A percentile compares a stretch with the other conserved stretches of the same genome.
Evolutionary conservation across 1,284 basidiomycete species (phyloP).

Genomic region (Tetrapyrgos nigripes): DNA sequence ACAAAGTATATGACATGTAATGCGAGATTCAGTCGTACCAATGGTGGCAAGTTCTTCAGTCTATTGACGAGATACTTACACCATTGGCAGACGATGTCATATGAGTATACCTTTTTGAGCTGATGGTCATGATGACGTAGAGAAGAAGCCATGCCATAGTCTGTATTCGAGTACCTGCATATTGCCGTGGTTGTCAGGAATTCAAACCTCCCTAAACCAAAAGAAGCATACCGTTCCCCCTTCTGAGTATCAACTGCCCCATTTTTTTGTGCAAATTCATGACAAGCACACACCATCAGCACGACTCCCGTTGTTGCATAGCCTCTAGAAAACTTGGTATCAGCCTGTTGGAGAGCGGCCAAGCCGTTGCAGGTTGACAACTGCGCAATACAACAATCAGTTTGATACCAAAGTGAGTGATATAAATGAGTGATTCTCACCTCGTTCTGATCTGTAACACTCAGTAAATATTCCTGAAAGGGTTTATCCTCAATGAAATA

Average conservation of each 20-base stretch:
- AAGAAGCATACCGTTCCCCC: constrained; percentile 15
- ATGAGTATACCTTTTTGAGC: constrained; percentile 14
- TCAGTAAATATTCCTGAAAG: constrained; percentile 9
- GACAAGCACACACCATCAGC: constrained; percentile 5
- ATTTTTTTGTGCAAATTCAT: constrained; percentile 22
- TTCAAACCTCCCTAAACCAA: not conserved
- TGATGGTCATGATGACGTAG: not conserved
- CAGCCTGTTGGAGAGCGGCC: constrained; percentile 11
- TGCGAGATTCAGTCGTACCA: constrained; percentile 6
- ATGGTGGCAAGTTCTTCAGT: constrained; percentile 14
- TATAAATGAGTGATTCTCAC: constrained; percentile 1
- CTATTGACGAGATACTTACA: constrained; percentile 19
- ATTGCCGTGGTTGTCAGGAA: constrained; percentile 12
- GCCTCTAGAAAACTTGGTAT: constrained; percentile 8
- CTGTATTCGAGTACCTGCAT: constrained; percentile 32
- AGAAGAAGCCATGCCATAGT: constrained; percentile 23
- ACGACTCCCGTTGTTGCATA: constrained; percentile 11
- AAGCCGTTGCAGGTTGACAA: constrained; percentile 8
- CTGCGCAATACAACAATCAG: not conserved
- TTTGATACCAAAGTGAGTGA: not conserved
- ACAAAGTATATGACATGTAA: not conserved
- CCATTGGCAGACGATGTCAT: constrained; percentile 20
- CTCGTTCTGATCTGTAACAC: constrained; percentile 10
- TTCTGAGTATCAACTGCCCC: constrained; percentile 14
- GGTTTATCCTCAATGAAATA: constrained; percentile 14